Conservation (phyloP, 768 basidiomycete genomes). For the Boletus insuetus region DNA sequence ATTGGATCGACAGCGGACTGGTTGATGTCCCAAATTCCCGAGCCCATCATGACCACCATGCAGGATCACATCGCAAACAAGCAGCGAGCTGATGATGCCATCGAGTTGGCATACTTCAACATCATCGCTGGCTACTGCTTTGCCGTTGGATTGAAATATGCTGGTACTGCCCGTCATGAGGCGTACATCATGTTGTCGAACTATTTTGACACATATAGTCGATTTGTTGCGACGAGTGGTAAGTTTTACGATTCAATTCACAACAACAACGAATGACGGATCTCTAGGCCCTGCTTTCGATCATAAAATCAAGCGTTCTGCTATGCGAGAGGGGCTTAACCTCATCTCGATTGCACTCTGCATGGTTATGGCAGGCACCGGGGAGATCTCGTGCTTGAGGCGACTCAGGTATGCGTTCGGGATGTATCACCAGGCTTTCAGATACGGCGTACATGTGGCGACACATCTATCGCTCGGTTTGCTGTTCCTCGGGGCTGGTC, state of each 20-base stretch:
- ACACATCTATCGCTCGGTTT: constrained; percentile 89
- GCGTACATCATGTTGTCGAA: constrained; percentile 81
- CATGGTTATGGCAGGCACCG: constrained; percentile 97
- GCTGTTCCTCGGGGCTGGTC: constrained; percentile 90
- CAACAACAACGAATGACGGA: constrained; percentile 2
- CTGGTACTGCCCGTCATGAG: constrained; percentile 88
- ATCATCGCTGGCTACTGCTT: constrained; percentile 91
- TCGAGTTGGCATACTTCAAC: constrained; percentile 89
- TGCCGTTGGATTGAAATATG: constrained; percentile 87
- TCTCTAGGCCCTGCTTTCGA: constrained; percentile 72
- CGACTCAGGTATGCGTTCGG: constrained; percentile 89
- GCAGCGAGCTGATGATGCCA: constrained; percentile 55
- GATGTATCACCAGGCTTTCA: constrained; percentile 69
- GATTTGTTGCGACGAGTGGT: constrained; percentile 69
- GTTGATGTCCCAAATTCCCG: constrained; percentile 69
- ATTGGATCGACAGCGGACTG: constrained; percentile 73
- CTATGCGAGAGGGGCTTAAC: constrained; percentile 84
- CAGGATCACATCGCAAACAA: constrained; percentile 50
- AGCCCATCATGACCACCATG: constrained; percentile 57
- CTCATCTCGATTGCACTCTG: constrained; percentile 82
- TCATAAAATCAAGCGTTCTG: constrained; percentile 82
- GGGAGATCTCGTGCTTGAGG: constrained; percentile 86
- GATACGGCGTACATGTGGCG: constrained; percentile 88
- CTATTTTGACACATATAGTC: constrained; percentile 78
- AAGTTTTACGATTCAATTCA: constrained; percentile 22